Evolutionary conservation across 371 early-diverging fungal genomes (phyloP).

Genomic region (Syncephalastrum monosporum): DNA sequence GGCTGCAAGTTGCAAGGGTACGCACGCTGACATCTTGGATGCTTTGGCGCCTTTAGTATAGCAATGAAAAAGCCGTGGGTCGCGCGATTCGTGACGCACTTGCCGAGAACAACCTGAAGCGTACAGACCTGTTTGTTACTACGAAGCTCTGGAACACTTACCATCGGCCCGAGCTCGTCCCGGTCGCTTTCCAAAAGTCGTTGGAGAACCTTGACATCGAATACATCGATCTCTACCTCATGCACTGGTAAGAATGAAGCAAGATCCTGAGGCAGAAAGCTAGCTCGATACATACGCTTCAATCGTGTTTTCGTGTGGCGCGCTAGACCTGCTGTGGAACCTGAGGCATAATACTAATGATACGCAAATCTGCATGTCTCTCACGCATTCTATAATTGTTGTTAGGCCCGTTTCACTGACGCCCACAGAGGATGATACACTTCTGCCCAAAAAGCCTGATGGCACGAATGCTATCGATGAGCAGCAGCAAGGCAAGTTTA

Average conservation of each 20-base stretch:
- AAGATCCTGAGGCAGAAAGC: not conserved
- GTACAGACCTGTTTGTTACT: slow-evolving; percentile 84
- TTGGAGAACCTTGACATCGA: slow-evolving; percentile 52
- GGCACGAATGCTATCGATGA: slow-evolving; percentile 34
- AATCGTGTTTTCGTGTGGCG: too few relatives aligned
- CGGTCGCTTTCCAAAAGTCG: slow-evolving; percentile 49
- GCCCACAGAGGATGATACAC: too few relatives aligned
- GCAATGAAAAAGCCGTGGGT: slow-evolving; percentile 74
- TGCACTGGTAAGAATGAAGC: slow-evolving; percentile 46
- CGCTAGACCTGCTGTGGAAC: too few relatives aligned
- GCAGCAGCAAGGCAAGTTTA: slow-evolving; percentile 17
- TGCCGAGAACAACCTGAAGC: slow-evolving; percentile 45
- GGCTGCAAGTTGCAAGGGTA: not conserved
- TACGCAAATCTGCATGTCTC: not conserved
- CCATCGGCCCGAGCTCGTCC: slow-evolving; percentile 46
- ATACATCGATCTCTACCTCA: slow-evolving; percentile 73
- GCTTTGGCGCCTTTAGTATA: slow-evolving; percentile 35
- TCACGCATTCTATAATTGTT: too few relatives aligned
- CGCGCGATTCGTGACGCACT: slow-evolving; percentile 54
- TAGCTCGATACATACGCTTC: too few relatives aligned
- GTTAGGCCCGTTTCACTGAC: too few relatives aligned
- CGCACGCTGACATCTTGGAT: not conserved
- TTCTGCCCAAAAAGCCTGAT: slow-evolving; percentile 13
- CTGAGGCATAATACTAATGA: too few relatives aligned
- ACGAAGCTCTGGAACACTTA: slow-evolving; percentile 80